Base-by-base conservation (phyloP, 2,329 filamentous ascomycete genomes). In the Aspergillus latus region DNA sequence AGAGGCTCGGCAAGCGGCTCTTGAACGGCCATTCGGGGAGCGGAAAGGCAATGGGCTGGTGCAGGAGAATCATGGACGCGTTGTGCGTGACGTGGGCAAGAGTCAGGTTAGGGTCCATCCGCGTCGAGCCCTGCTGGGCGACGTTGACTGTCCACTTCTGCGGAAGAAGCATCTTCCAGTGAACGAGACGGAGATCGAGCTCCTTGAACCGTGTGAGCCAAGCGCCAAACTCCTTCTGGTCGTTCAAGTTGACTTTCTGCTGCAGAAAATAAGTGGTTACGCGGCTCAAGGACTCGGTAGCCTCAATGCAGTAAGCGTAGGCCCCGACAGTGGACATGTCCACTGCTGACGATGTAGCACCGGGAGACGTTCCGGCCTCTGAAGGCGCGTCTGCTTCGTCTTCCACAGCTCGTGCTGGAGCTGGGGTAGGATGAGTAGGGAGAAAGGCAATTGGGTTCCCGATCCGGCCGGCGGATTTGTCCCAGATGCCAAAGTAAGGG, bases 1-100 rank as follows among this genome's bases (percentile, higher is more conserved):
- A 79, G 3, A 69, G 64, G 48, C 72, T 79, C 0, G 80, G 79
- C 5, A 81, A 59, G 52, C 70, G 67, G 3, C 73, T 68, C 50
- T 66, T 58, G 63, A 61, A 64, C 30, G 60, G 57, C 70, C 69
- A 71, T 2, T 72, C 62, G 0, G 59, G 58, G 0, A 63, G 66
- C 0, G 77, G 78, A 44, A 78, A 81, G 0, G 78, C 79, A 39
- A 82, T 80, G 5, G 69, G 67, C 43, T 82, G 79, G 52, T 81
- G 79, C 0, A 82, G 64, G 0, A 81, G 66, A 26, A 82, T 79
- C 67, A 80, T 79, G 0, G 78, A 78, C 0, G 78, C 75, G 52
- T 81, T 81, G 46, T 81, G 79, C 0, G 77, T 81, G 8, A 79
- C 69, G 34, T 82, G 78, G 0, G 79, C 78, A 0, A 81, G 62